Percentiles rank a stretch among this genome's conserved stretches.
Conservation (phyloP, 2,329 filamentous ascomycete species). For the Phialemonium atrogriseum region DNA sequence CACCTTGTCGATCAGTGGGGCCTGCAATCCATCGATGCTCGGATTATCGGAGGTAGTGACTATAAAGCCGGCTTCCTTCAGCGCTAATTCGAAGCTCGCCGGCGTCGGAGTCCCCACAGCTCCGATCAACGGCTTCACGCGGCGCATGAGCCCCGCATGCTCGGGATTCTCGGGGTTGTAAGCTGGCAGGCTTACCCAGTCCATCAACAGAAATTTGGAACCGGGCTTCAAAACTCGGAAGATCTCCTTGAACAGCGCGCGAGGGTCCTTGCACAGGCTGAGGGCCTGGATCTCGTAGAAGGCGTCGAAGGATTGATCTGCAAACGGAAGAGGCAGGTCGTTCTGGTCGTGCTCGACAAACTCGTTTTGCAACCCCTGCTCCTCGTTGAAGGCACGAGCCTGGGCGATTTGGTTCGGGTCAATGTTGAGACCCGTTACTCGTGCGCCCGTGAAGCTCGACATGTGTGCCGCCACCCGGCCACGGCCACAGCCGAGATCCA, state of each 20-base stretch:
- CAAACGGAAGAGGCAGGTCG: slow-evolving; percentile 40
- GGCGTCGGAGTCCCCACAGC: slow-evolving; percentile 46
- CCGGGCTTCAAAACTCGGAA: slow-evolving; percentile 41
- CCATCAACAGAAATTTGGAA: slow-evolving; percentile 38
- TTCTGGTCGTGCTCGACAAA: slow-evolving; percentile 45
- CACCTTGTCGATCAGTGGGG: slow-evolving; percentile 44
- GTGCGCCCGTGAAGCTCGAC: slow-evolving; percentile 35
- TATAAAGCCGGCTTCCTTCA: slow-evolving; percentile 36
- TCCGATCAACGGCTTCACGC: slow-evolving; percentile 46
- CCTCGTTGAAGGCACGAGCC: slow-evolving; percentile 32
- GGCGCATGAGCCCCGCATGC: slow-evolving; percentile 42
- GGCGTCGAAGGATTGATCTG: slow-evolving; percentile 37
- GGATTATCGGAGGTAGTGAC: slow-evolving; percentile 41
- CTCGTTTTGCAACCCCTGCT: slow-evolving; percentile 33
- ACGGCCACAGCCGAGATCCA: slow-evolving; percentile 45
- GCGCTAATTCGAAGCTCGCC: slow-evolving; percentile 33
- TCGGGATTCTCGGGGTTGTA: slow-evolving; percentile 37
- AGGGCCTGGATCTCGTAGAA: slow-evolving; percentile 51
- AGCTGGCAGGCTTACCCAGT: slow-evolving; percentile 43
- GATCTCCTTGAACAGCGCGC: slow-evolving; percentile 37
- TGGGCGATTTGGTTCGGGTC: slow-evolving; percentile 43
- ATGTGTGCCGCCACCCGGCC: slow-evolving; percentile 46
- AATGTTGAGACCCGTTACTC: slow-evolving; percentile 44
- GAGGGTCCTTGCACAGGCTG: slow-evolving; percentile 42
- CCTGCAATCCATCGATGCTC: slow-evolving; percentile 40